Evolutionary conservation across 768 basidiomycete genomes (phyloP), one percentile per base, ranked within the genome.

Genomic region (Tricholoma flavovirens): DNA sequence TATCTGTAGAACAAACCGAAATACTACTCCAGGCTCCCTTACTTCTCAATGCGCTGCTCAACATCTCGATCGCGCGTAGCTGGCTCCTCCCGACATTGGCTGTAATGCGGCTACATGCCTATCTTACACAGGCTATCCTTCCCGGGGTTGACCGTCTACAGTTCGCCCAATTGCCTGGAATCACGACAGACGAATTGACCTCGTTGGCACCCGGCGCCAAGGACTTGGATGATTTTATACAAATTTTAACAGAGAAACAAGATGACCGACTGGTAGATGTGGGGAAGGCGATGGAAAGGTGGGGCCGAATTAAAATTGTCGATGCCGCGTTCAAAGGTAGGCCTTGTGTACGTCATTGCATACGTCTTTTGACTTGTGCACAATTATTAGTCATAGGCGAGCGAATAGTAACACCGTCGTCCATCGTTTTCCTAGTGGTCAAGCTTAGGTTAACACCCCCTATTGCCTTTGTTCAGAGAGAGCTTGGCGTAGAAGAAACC

Each of bases 291-390:
- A 73, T 88, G 2, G 73, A 82, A 57, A 80, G 75, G 53, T 92
- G 91, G 87, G 87, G 87, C 1, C 76, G 78, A 46, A 71, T 91
- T 19, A 88, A 98, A 52, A 73, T 98, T 35, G 83, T 90, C 17
- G 86, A 89, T 66, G 87, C 88, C 19, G 73, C 79, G 11, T 98
- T 97, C 79, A 89, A 89, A 77, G 93, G 93, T 93, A 51, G 33
- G 77, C 56, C 32, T 15, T 14, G 5, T 9, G 29, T 48, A n/a
- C n/a, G 10, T 7, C 15, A 49, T 10, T 2, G n/a, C 8, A n/a
- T 29, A 9, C 24, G 7, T 49, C 6, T 17, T 19, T 42, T 2
- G 38, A 26, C 17, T 29, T 9, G 35, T 35, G 19, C 35, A 51
- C 26, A 14, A 3, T 42, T 17, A 42, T 7, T 56, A 93, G 94